Base-by-base conservation (phyloP, 2,329 filamentous ascomycete genomes). In the Thielaviopsis euricoi region DNA sequence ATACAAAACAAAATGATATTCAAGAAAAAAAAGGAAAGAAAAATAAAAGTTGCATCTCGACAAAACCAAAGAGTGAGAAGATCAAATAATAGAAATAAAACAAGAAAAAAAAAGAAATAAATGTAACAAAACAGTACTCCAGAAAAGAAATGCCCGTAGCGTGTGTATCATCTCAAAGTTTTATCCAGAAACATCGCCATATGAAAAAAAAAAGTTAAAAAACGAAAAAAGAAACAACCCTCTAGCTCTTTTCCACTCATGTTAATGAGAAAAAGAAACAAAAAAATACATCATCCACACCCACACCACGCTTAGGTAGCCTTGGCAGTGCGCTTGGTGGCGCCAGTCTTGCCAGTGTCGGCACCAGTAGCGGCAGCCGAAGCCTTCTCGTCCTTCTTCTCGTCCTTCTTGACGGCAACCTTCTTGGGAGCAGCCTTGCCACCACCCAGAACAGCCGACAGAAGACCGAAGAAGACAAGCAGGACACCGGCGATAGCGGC, bases 331-430 rank as follows among this genome's bases (percentile, higher is more conserved):
- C 80, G 79, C 76, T 82, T 83, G 67, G 71, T 80, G 29, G 72
- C 76, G 77, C 90, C 86, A 57, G 78, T 81, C 77, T 93, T 91
- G 64, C 83, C 82, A 59, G 87, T 81, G 61, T 89, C 87, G 57
- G 83, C 81, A 57, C 81, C 81, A 54, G 79, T 76, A 48, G 81
- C 67, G 19, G 76, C 74, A 56, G 80, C 78, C 69, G 81, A 76
- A 21, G 75, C 72, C 60, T 73, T 77, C 64, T 81, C 85, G 58
- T 71, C 68, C 66, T 71, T 58, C 53, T 58, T 53, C 19, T 43
- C 48, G 73, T 87, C 89, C 65, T 83, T 85, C 52, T 87, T 83
- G 79, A 88, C 81, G 60, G 70, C 75, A 17, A 82, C 77, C 72
- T 86, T 83, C 83, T 95, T 89, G 63, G 86, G 80, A 52, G 86